A percentile compares a stretch with the other conserved stretches of the same genome.
These are phyloP conservation scores for Penicillium ucsense DNA, from an alignment of 495 filamentous ascomycete genomes.

Conservation along the genomic window DNA sequence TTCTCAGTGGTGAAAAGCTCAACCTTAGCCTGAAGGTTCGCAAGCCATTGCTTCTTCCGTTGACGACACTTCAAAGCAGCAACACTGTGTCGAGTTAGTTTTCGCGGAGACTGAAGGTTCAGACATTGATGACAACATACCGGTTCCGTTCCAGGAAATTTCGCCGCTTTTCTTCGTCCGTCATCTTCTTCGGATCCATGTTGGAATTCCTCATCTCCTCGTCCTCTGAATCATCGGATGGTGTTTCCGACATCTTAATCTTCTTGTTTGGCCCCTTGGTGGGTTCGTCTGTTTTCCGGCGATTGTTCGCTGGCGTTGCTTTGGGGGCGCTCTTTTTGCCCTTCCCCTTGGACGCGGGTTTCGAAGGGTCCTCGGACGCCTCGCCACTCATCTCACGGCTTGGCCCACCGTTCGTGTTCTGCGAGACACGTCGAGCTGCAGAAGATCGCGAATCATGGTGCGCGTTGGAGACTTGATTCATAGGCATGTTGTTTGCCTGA, in stretches of 20 bases:
- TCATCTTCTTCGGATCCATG: constrained; percentile 73
- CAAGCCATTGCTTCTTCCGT: constrained; percentile 97
- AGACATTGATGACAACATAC: constrained; percentile 43
- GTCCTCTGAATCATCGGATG: constrained; percentile 48
- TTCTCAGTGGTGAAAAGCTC: constrained; percentile 88
- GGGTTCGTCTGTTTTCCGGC: constrained; percentile 75
- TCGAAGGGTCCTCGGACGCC: constrained; percentile 60
- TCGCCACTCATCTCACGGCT: constrained; percentile 57
- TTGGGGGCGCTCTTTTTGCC: constrained; percentile 59
- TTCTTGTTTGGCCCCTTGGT: constrained; percentile 66
- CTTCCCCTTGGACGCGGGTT: constrained; percentile 53
- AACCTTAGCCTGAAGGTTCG: constrained; percentile 89
- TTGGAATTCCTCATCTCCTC: constrained; percentile 35
- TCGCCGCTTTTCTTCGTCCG: constrained; percentile 95
- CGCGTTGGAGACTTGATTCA: constrained; percentile 19
- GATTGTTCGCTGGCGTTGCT: constrained; percentile 40
- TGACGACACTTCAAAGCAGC: constrained; percentile 96
- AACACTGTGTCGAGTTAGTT: constrained; percentile 50
- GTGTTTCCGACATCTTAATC: constrained; percentile 48
- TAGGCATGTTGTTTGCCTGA: constrained; percentile 37
- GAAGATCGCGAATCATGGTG: constrained; percentile 22
- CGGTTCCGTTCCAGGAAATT: constrained; percentile 95
- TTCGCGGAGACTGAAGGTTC: not conserved
- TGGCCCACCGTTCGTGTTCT: constrained; percentile 26
- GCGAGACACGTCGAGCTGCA: constrained; percentile 21